These are phyloP conservation scores for Termitomyces sp. DNA, from an alignment of 768 basidiomycete species.

Conservation along the genomic window DNA sequence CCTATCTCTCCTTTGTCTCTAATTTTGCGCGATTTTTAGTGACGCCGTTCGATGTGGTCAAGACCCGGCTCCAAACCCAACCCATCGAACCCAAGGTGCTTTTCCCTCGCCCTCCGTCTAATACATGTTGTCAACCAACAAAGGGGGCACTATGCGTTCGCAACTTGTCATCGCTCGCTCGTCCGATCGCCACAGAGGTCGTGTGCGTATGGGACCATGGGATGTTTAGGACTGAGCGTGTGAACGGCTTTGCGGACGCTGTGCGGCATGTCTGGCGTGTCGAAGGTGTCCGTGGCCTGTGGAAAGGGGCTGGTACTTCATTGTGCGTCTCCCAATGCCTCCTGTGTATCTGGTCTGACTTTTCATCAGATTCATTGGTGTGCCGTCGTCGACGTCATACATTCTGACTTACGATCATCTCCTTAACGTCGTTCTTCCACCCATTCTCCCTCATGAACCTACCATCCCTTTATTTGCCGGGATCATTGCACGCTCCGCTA, in stretches of 20 bases:
- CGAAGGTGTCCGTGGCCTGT: slow-evolving; percentile 83
- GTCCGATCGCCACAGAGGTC: slow-evolving; percentile 55
- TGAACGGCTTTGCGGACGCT: slow-evolving; percentile 86
- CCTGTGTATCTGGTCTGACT: slow-evolving; percentile 8
- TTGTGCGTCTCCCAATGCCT: slow-evolving; percentile 51
- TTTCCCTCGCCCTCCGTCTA: slow-evolving; percentile 51
- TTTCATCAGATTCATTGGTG: slow-evolving; percentile 72
- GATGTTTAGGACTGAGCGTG: slow-evolving; percentile 65
- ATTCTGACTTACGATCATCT: slow-evolving; percentile 96
- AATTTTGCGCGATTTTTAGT: slow-evolving; percentile 50
- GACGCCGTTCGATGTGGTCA: slow-evolving; percentile 99
- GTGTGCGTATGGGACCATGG: slow-evolving; percentile 83
- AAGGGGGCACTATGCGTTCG: slow-evolving; percentile 57
- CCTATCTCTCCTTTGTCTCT: background rate
- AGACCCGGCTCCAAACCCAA: slow-evolving; percentile 94
- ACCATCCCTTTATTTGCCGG: slow-evolving; percentile 79
- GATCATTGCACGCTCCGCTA: slow-evolving; percentile 73
- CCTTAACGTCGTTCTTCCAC: slow-evolving; percentile 58
- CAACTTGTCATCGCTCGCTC: slow-evolving; percentile 73
- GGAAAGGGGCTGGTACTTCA: slow-evolving; percentile 94
- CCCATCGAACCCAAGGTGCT: slow-evolving; percentile 52
- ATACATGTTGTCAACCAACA: slow-evolving; percentile 71
- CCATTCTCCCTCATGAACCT: slow-evolving; percentile 50
- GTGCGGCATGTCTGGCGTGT: slow-evolving; percentile 74
- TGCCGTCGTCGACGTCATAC: slow-evolving; percentile 90